Evolutionary conservation across 192 early-diverging fungal species (phyloP).

Genomic region (Coemansia sp.): DNA sequence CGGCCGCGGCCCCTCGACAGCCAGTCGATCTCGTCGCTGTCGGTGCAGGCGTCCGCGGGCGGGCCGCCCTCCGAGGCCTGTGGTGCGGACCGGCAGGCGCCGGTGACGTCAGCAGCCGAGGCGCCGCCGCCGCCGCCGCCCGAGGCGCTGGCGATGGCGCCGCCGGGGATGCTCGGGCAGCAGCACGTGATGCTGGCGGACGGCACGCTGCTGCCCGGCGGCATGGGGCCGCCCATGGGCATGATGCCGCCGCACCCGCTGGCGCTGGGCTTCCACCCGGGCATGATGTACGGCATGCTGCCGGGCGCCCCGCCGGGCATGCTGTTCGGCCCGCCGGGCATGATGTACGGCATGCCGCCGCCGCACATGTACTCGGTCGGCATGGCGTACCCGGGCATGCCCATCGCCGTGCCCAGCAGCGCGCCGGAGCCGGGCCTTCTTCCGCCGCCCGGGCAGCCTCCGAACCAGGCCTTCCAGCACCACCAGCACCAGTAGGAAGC

Average conservation of each 20-base stretch:
- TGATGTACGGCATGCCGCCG: too few relatives aligned
- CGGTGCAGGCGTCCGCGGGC: conserved; percentile 42
- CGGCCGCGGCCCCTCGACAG: conserved; percentile 17
- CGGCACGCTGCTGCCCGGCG: conserved; percentile 31
- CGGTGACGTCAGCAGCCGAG: too few relatives aligned
- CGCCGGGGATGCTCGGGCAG: conserved; percentile 28
- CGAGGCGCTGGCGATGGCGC: not conserved
- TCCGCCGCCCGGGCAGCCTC: not conserved
- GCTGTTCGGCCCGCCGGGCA: conserved; percentile 39
- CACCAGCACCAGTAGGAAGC: conserved; percentile 19
- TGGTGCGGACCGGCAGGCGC: too few relatives aligned
- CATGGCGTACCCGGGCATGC: conserved; percentile 12
- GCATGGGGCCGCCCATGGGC: conserved; percentile 40
- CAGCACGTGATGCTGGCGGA: conserved; percentile 41
- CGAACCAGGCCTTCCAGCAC: conserved; percentile 14
- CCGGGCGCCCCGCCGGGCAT: conserved; percentile 30
- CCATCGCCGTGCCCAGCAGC: not conserved
- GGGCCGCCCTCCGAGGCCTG: not conserved
- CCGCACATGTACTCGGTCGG: conserved; percentile 27
- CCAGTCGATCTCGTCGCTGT: conserved; percentile 49
- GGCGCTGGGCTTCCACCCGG: conserved; percentile 41
- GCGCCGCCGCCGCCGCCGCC: conserved; percentile 1
- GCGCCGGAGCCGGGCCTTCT: too few relatives aligned
- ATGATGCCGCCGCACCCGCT: conserved; percentile 33
- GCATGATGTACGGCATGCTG: conserved; percentile 55